Conservation (phyloP, 176 grass and related monocot species). For the Tuctoria greenei region DNA sequence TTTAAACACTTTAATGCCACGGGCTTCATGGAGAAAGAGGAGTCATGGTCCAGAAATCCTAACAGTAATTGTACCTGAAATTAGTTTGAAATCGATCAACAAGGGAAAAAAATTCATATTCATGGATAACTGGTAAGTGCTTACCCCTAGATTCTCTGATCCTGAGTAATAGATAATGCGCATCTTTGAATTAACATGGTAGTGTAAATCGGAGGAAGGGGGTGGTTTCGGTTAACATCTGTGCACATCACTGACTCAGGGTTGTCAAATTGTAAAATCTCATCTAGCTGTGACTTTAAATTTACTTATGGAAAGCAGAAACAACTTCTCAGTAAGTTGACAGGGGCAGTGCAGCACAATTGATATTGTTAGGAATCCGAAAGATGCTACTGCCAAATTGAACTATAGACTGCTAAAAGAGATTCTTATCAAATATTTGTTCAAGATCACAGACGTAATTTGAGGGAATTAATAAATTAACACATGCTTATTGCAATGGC, state of each 20-base stretch:
- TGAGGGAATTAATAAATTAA: background rate
- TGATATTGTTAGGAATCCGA: background rate
- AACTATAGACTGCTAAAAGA: background rate
- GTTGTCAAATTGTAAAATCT: background rate
- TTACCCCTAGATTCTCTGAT: background rate
- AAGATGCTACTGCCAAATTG: background rate
- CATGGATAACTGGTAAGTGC: background rate
- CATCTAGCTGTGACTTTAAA: background rate
- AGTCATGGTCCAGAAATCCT: slow-evolving; percentile 55
- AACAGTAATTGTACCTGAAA: slow-evolving; percentile 74
- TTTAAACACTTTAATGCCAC: slow-evolving; percentile 62
- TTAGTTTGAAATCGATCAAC: slow-evolving; percentile 26
- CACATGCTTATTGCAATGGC: slow-evolving; percentile 15
- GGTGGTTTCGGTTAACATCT: background rate
- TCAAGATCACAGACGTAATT: background rate
- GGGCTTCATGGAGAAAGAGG: slow-evolving; percentile 47
- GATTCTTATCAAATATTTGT: background rate
- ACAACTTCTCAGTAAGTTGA: slow-evolving; percentile 8
- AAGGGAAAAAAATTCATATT: background rate
- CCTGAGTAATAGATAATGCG: slow-evolving; percentile 10
- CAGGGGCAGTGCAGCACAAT: background rate
- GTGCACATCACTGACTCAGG: background rate
- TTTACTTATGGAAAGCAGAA: slow-evolving; percentile 7
- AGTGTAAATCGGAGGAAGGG: background rate
- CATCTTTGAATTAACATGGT: background rate